Percentiles rank a stretch among this genome's conserved stretches.
Evolutionary conservation across 352 stramenopile species (phyloP).

Genomic region (Pythium brassicae): DNA sequence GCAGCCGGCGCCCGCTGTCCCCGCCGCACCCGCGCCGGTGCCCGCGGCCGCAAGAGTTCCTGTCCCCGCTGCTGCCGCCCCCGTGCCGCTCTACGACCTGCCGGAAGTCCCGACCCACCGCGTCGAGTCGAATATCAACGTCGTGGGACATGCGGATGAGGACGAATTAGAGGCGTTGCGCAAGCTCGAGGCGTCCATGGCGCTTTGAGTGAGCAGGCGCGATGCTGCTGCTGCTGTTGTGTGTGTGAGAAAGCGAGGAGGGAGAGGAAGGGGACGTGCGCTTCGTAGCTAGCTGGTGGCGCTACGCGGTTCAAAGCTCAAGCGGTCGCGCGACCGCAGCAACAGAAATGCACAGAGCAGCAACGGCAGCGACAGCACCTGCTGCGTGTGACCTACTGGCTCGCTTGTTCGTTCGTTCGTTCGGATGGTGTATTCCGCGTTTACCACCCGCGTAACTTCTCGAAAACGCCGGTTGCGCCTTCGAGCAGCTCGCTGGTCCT

Average conservation of each 20-base stretch:
- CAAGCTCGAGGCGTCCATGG: constrained; percentile 84
- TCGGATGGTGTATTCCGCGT: background rate
- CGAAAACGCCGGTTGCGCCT: background rate
- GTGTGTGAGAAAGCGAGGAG: background rate
- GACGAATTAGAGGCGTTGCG: constrained; percentile 83
- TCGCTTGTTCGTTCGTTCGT: background rate
- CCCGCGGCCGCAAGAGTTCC: constrained; percentile 12
- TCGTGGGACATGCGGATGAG: constrained; percentile 65
- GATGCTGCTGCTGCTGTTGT: background rate
- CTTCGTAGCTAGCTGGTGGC: too few species aligned
- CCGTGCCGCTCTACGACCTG: constrained; percentile 52
- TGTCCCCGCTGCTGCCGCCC: constrained; percentile 16
- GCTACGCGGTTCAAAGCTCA: too few species aligned
- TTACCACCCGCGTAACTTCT: background rate
- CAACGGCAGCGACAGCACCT: background rate
- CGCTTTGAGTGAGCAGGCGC: constrained; percentile 36
- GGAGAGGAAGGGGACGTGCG: too few species aligned
- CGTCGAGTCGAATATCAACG: constrained; percentile 73
- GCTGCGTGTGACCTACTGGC: background rate
- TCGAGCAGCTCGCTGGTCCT: too few species aligned
- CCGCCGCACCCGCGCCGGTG: constrained; percentile 10
- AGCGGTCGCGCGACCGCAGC: background rate
- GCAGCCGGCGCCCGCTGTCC: constrained; percentile 19
- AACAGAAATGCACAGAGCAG: background rate
- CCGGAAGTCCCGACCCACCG: constrained; percentile 74